A percentile compares a stretch with the other conserved stretches of the same genome.
phyloP scores from a whole-genome alignment of 2,329 filamentous ascomycete species.

The Trichophaea hybrida region DNA sequence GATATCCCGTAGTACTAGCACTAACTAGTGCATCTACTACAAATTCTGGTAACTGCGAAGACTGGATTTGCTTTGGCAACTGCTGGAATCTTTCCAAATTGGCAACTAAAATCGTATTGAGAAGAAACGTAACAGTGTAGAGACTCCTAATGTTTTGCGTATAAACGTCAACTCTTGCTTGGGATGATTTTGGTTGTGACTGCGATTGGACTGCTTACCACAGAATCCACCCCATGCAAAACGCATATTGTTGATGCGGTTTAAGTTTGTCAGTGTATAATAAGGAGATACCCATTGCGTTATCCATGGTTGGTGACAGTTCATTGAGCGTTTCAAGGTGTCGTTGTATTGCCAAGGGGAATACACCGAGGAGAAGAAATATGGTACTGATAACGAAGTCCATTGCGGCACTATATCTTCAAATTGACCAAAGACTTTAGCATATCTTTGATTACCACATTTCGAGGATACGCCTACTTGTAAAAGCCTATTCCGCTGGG shows the following conservation, averaged over 20 bases:
- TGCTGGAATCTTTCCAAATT: not conserved
- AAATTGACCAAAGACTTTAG: not conserved
- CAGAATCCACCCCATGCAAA: slow-evolving; percentile 3
- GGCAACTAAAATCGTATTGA: not conserved
- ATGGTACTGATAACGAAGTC: slow-evolving; percentile 1
- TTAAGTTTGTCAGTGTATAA: not conserved
- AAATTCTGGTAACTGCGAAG: not conserved
- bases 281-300: not conserved
- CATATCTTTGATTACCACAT: not conserved
- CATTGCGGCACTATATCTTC: slow-evolving; percentile 1
- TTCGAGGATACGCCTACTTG: not conserved
- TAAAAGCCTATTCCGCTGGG: slow-evolving; percentile 17
- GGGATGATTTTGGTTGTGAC: no score
- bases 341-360: slow-evolving; percentile 3
- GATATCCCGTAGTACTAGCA: not conserved
- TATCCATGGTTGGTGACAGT: not conserved
- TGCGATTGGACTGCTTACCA: not conserved
- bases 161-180: not conserved
- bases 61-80: not conserved
- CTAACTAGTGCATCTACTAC: not conserved
- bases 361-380: slow-evolving; percentile 4
- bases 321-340: not conserved
- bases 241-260: not conserved
- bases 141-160: not conserved
- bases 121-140: slow-evolving; percentile 2